Evolutionary conservation across 306 rosid species (phyloP), one percentile per base, ranked within the genome.

Genomic region (Cucurbita ficifolia): DNA sequence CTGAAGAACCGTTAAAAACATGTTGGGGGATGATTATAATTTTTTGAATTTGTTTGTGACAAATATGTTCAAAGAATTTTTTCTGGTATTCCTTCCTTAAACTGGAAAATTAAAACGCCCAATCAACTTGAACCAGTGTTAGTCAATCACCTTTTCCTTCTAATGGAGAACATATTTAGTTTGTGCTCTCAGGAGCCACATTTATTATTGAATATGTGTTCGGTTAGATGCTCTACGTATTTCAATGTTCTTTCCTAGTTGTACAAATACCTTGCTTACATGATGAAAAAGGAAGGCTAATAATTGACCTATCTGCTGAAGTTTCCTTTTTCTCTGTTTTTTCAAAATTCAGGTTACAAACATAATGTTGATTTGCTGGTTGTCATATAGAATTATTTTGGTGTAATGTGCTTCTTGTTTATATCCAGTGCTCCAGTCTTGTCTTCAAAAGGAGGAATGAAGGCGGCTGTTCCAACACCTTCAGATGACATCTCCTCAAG

Each of bases 341-440:
- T 29, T 48, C 3, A 3, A 46, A 68, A 48, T 6, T 10, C 36
- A 43, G 72, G 14, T 45, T 45, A 22, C 57, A 16, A 24, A 22
- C 19, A 14, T 24, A 70, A 40, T 22, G 45, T 12, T 70, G 57
- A 51, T 69, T 48, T 69, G 45, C 24, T 33, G 35, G 16, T 49
- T 70, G 8, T 69, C 24, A 54, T 54, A 24, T 52, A 10, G 35
- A 35, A 54, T 52, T 13, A 72, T n/a, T 38, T 53, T 72, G 48
- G 11, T 72, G 63, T 36, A 13, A 39, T 72, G 4, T 36, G 29
- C 10, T 48, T 63, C 56, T 75, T 81, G 80, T 55, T 77, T 56
- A 74, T 84, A 74, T 84, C 35, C 84, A 94, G 99, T 85, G 96
- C 99, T 67, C 99, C 99, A 33, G 97, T 86, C 75, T 85, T 94